phyloP scores from a whole-genome alignment of 352 stramenopile genomes.

The Phytophthora brassicae region DNA sequence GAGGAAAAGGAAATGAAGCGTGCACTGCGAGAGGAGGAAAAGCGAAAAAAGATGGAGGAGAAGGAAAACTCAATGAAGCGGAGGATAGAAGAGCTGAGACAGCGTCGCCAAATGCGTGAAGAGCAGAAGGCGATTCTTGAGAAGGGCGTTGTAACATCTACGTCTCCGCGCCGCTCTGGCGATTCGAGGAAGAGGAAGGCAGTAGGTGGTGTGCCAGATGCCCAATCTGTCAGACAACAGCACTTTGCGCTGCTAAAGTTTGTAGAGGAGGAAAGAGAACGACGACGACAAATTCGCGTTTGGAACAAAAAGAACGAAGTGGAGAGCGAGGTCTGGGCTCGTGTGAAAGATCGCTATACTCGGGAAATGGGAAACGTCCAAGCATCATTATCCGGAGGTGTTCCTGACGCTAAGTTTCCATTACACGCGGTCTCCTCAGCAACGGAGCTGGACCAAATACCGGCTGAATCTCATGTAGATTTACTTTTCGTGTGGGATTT shows the following conservation, averaged over 20 bases:
- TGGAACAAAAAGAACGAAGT: constrained; percentile 55
- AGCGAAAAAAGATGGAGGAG: constrained; percentile 66
- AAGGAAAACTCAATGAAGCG: constrained; percentile 77
- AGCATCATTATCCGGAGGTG: background rate
- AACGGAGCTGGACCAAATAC: constrained; percentile 43
- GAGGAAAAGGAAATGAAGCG: constrained; percentile 74
- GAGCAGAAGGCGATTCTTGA: constrained; percentile 74
- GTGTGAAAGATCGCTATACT: constrained; percentile 50
- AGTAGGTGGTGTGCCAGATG: constrained; percentile 7
- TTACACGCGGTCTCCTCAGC: constrained; percentile 32
- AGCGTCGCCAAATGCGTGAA: constrained; percentile 66
- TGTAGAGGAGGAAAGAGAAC: constrained; percentile 66
- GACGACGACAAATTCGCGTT: constrained; percentile 52
- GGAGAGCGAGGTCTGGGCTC: constrained; percentile 55
- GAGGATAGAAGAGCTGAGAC: constrained; percentile 66
- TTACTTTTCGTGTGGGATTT: constrained; percentile 80
- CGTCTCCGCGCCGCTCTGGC: constrained; percentile 24
- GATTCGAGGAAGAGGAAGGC: constrained; percentile 26
- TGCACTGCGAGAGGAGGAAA: constrained; percentile 70
- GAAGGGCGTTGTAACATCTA: constrained; percentile 67
- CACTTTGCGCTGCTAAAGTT: constrained; percentile 65
- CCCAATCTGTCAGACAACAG: constrained; percentile 45
- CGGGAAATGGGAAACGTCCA: constrained; percentile 10
- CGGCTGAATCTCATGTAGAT: constrained; percentile 47
- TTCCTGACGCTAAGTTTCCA: constrained; percentile 34